These are phyloP conservation scores for Sclerotinia sclerotiorum DNA, from an alignment of 2,329 filamentous ascomycete genomes.

Conservation along the genomic window DNA sequence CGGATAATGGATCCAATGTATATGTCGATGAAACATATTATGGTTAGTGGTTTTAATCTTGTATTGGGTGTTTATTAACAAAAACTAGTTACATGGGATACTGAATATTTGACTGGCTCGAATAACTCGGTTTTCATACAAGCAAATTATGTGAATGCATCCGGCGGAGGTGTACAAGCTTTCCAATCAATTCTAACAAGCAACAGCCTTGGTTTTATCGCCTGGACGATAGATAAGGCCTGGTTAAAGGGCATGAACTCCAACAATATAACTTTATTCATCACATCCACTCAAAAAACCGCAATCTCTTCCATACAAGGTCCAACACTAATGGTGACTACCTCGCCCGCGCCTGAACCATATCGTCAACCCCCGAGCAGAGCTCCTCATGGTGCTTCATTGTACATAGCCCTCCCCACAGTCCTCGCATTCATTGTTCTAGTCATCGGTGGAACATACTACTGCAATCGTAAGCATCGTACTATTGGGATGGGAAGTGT, in stretches of 20 bases:
- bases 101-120: slow-evolving; percentile 30
- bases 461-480: slow-evolving; percentile 35
- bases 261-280: slow-evolving; percentile 37
- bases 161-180: slow-evolving; percentile 34
- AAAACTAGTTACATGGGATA: slow-evolving; percentile 39
- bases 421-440: slow-evolving; percentile 35
- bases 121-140: slow-evolving; percentile 36
- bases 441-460: slow-evolving; percentile 32
- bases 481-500: slow-evolving; percentile 38
- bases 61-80: slow-evolving; percentile 12
- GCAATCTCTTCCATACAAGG: slow-evolving; percentile 28
- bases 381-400: slow-evolving; percentile 31
- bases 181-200: slow-evolving; percentile 33
- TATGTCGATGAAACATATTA: slow-evolving; percentile 38
- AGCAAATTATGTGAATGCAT: slow-evolving; percentile 37
- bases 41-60: slow-evolving; percentile 24
- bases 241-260: slow-evolving; percentile 31
- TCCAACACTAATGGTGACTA: slow-evolving; percentile 34
- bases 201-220: slow-evolving; percentile 31
- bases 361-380: slow-evolving; percentile 29
- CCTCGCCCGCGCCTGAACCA: slow-evolving; percentile 28
- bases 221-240: slow-evolving; percentile 34
- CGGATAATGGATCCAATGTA: slow-evolving; percentile 36
- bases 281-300: slow-evolving; percentile 30
- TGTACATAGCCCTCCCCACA: slow-evolving; percentile 38